Evolutionary conservation across 768 basidiomycete genomes (phyloP).

Genomic region (Boletus pseudopeckii): DNA sequence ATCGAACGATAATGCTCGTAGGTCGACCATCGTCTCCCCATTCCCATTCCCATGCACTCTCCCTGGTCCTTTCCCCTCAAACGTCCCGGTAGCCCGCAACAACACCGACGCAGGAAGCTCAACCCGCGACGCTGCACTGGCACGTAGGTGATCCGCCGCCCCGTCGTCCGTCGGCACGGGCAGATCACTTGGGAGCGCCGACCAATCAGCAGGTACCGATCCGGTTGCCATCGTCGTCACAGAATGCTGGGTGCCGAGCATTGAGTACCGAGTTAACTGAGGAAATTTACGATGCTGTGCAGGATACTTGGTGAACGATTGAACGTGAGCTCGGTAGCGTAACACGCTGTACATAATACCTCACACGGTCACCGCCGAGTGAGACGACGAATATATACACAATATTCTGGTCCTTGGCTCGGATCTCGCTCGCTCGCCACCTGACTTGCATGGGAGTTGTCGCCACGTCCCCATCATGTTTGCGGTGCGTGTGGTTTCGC

Average conservation of each 20-base stretch:
- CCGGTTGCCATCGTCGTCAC: not conserved
- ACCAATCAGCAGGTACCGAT: slow-evolving; percentile 5
- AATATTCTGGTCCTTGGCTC: no score
- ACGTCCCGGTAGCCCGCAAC: slow-evolving; percentile 5
- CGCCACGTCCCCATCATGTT: no score
- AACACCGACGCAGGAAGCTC: slow-evolving; percentile 4
- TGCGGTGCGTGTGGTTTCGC: no score
- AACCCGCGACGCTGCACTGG: not conserved
- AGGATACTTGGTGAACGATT: no score
- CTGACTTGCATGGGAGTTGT: no score
- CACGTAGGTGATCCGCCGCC: slow-evolving; percentile 9
- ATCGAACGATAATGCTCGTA: slow-evolving; percentile 13
- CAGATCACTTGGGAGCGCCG: slow-evolving; percentile 11
- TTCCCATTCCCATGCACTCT: not conserved
- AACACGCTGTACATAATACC: slow-evolving; percentile 4
- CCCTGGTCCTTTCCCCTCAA: not conserved
- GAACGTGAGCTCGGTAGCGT: no score
- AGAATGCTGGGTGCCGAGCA: no score
- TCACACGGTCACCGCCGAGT: no score
- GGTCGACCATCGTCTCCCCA: slow-evolving; percentile 1
- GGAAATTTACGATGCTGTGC: not conserved
- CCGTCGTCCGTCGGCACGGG: slow-evolving; percentile 14
- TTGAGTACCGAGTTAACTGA: not conserved
- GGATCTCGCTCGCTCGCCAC: no score
- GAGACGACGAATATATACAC: no score